Evolutionary conservation across 192 early-diverging fungal species (phyloP).

Genomic region (Coemansia sp.): DNA sequence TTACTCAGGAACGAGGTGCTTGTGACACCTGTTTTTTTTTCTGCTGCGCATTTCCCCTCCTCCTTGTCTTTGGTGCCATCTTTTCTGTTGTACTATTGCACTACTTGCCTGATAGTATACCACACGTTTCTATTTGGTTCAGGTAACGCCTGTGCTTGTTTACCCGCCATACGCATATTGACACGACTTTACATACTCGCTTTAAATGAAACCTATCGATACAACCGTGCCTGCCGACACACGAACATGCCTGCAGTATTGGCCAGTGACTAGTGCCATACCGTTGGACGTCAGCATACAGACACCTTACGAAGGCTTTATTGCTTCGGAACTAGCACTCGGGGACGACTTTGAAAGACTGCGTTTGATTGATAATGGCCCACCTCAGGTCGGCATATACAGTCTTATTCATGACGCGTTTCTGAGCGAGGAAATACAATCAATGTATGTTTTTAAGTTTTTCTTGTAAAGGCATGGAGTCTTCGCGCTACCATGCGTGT

Average conservation of each 20-base stretch:
- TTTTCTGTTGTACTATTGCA: no score
- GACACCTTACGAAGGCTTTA: constrained; percentile 25
- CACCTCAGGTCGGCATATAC: constrained; percentile 10
- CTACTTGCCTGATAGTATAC: no score
- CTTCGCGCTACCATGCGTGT: neutral
- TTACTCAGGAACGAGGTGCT: no score
- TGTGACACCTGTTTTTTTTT: neutral
- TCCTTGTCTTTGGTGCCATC: neutral
- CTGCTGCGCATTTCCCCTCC: neutral
- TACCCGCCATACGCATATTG: neutral
- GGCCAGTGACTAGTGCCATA: constrained; percentile 29
- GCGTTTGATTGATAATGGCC: constrained; percentile 7
- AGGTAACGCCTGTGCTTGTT: neutral
- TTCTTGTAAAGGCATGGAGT: neutral
- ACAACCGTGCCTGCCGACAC: constrained; percentile 34
- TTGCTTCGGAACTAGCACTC: constrained; percentile 17
- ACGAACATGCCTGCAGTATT: constrained; percentile 39
- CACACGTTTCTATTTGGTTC: no score
- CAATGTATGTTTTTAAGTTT: constrained; percentile 21
- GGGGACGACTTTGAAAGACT: constrained; percentile 28
- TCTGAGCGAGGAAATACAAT: constrained; percentile 24
- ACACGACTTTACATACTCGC: neutral
- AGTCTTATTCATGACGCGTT: constrained; percentile 25
- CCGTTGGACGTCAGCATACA: constrained; percentile 22
- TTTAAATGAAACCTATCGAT: constrained; percentile 36